Percentiles rank a stretch among this genome's conserved stretches.
These are phyloP conservation scores for Nicotiana otophora DNA, from an alignment of 257 asterid genomes.

Conservation along the genomic window DNA sequence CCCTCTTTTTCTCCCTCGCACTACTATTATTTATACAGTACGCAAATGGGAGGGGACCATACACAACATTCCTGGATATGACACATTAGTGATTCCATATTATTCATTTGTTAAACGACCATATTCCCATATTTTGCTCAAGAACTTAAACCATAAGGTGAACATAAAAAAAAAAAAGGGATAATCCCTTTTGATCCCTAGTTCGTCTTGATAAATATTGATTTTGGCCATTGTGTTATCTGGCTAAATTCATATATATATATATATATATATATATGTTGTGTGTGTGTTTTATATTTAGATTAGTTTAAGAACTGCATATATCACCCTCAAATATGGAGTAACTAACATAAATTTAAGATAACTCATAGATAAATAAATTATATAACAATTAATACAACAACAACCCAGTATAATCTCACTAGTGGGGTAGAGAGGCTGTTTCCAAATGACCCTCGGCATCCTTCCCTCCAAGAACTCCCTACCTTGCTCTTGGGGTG, in stretches of 20 bases:
- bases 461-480: no score
- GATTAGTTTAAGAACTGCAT: not conserved
- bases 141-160: not conserved
- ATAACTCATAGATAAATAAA: not conserved
- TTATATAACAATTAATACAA: not conserved
- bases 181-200: not conserved
- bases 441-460: no score
- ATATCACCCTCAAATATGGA: not conserved
- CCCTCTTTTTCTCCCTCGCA: not conserved
- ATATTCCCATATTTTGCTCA: not conserved
- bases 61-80: not conserved
- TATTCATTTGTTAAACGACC: not conserved
- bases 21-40: not conserved
- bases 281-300: not conserved
- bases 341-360: not conserved
- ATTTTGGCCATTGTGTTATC: not conserved
- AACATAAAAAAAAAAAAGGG: not conserved
- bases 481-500: no score
- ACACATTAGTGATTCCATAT: not conserved
- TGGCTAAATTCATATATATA: not conserved
- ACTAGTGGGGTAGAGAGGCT: no score
- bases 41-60: slow-evolving; percentile 7
- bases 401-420: no score
- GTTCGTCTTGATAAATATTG: not conserved
- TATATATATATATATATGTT: no score